Conservation (phyloP, 768 basidiomycete genomes). For the Auriscalpium orientale region DNA sequence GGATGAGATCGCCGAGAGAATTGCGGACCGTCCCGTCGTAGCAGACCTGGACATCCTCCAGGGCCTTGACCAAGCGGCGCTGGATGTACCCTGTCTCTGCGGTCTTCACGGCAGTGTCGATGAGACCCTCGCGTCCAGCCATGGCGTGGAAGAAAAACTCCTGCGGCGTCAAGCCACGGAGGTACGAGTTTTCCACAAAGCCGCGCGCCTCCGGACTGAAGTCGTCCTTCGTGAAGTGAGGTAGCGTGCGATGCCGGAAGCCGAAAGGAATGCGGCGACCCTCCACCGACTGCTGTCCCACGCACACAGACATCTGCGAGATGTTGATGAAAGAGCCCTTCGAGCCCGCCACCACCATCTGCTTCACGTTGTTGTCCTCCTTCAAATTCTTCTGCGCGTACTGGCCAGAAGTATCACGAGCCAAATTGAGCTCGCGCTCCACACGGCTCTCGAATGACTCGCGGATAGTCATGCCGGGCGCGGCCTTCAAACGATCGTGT, state of each 20-base stretch:
- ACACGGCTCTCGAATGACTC: slow-evolving; percentile 96
- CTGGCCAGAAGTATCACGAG: slow-evolving; percentile 93
- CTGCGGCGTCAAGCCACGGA: slow-evolving; percentile 92
- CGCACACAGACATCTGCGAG: slow-evolving; percentile 99
- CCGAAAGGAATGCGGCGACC: slow-evolving; percentile 98
- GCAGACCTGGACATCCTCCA: slow-evolving; percentile 95
- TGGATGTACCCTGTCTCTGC: slow-evolving; percentile 99
- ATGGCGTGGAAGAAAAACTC: slow-evolving; percentile 99
- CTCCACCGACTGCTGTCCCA: slow-evolving; percentile 97
- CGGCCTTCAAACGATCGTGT: slow-evolving; percentile 79
- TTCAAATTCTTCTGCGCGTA: slow-evolving; percentile 96
- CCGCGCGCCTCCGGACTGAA: slow-evolving; percentile 97
- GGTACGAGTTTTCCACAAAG: slow-evolving; percentile 98
- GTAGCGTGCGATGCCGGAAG: slow-evolving; percentile 92
- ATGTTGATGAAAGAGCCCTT: slow-evolving; percentile 99
- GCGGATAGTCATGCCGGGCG: slow-evolving; percentile 98
- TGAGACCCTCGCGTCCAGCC: slow-evolving; percentile 98
- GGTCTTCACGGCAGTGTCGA: slow-evolving; percentile 99
- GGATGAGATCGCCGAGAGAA: slow-evolving; percentile 91
- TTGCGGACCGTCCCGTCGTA: slow-evolving; percentile 98
- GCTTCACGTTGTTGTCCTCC: slow-evolving; percentile 99
- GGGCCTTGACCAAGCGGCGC: slow-evolving; percentile 92
- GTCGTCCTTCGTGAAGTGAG: slow-evolving; percentile 98
- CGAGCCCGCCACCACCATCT: slow-evolving; percentile 99
- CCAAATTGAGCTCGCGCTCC: slow-evolving; percentile 85